Percentiles rank a stretch among this genome's conserved stretches.
phyloP scores from a whole-genome alignment of 2,329 filamentous ascomycete genomes.

The Neopestalotiopsis rosae region DNA sequence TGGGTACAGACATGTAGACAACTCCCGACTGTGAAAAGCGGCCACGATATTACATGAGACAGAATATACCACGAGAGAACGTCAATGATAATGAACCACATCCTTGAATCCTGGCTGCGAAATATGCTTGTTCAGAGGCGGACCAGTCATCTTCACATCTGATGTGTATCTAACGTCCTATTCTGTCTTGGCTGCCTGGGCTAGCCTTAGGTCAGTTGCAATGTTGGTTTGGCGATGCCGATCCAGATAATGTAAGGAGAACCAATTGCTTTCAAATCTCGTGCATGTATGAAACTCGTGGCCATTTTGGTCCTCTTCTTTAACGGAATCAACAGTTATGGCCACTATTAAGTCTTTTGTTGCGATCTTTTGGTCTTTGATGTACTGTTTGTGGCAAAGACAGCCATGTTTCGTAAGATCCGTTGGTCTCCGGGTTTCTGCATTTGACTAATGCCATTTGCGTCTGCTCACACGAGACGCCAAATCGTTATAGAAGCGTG shows the following conservation, averaged over 20 bases:
- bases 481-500: neutral
- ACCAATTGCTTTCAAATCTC: too few relatives aligned
- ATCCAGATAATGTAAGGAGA: too few relatives aligned
- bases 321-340: too few relatives aligned
- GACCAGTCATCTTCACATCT: neutral
- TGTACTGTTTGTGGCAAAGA: neutral
- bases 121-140: neutral
- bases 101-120: neutral
- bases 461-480: neutral
- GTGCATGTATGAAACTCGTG: too few relatives aligned
- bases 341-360: neutral
- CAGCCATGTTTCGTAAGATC: neutral
- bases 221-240: too few relatives aligned
- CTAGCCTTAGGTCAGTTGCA: neutral
- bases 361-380: neutral
- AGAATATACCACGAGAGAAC: neutral
- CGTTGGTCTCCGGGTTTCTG: neutral
- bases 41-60: too few relatives aligned
- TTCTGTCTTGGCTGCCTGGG: neutral
- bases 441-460: neutral
- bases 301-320: too few relatives aligned
- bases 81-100: neutral
- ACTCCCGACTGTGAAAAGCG: neutral
- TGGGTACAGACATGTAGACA: neutral
- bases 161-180: neutral